Percentiles rank a stretch among this genome's conserved stretches.
These are phyloP conservation scores for Venturia carpophila DNA, from an alignment of 2,329 filamentous ascomycete species.

Conservation along the genomic window DNA sequence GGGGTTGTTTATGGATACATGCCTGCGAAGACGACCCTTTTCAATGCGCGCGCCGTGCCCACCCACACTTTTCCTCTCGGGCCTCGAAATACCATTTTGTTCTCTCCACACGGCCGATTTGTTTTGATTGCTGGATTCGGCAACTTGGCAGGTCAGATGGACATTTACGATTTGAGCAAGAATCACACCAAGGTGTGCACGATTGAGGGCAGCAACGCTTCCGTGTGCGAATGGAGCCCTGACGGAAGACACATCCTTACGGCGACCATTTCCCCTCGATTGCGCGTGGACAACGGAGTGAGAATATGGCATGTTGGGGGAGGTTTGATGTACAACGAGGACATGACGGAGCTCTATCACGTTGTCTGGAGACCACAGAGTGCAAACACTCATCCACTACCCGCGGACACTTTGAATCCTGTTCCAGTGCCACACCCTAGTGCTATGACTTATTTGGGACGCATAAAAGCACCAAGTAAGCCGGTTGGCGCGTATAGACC, in stretches of 20 bases:
- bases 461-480: conserved; percentile 90
- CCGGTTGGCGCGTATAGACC: conserved; percentile 95
- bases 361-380: conserved; percentile 75
- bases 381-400: conserved; percentile 48
- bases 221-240: conserved; percentile 93
- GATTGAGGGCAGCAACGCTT: conserved; percentile 91
- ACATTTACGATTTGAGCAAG: conserved; percentile 93
- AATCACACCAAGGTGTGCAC: conserved; percentile 88
- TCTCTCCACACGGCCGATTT: conserved; percentile 89
- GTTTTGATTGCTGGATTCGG: conserved; percentile 93
- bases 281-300: conserved; percentile 93
- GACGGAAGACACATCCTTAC: conserved; percentile 94
- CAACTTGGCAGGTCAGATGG: conserved; percentile 94
- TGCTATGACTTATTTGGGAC: conserved; percentile 71
- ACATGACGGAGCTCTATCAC: conserved; percentile 90
- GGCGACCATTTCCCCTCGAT: conserved; percentile 89
- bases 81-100: conserved; percentile 89
- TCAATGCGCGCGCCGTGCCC: conserved; percentile 78
- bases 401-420: conserved; percentile 61
- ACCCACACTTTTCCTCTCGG: conserved; percentile 79
- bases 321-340: conserved; percentile 86
- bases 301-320: conserved; percentile 92
- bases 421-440: conserved; percentile 75
- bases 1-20: conserved; percentile 97
- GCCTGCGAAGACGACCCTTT: conserved; percentile 98